Percentiles rank a stretch among this genome's conserved stretches.
Conservation (phyloP, 768 basidiomycete species). For the Russula vinacea region DNA sequence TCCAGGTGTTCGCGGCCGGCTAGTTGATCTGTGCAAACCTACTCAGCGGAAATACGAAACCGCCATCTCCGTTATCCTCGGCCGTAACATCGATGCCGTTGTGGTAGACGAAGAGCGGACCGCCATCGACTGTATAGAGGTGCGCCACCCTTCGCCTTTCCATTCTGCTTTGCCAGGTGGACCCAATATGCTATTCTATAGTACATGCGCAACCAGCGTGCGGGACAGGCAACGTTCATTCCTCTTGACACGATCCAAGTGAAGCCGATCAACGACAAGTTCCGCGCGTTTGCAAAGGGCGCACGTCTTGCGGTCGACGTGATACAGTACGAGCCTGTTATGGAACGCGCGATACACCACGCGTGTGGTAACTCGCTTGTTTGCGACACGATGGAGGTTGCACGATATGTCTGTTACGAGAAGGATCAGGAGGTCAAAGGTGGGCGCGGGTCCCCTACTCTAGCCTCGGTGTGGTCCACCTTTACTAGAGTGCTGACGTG, state of each 20-base stretch:
- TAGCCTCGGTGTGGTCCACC: neutral
- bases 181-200: slow-evolving; percentile 34
- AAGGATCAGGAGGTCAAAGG: slow-evolving; percentile 97
- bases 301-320: slow-evolving; percentile 61
- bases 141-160: slow-evolving; percentile 34
- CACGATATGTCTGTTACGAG: slow-evolving; percentile 86
- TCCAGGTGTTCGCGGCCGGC: slow-evolving; percentile 84
- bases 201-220: slow-evolving; percentile 94
- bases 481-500: neutral
- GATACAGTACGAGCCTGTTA: slow-evolving; percentile 61
- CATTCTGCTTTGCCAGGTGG: neutral
- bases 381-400: slow-evolving; percentile 94
- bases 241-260: slow-evolving; percentile 97
- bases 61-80: slow-evolving; percentile 88
- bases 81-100: slow-evolving; percentile 91
- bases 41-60: slow-evolving; percentile 88
- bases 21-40: slow-evolving; percentile 93
- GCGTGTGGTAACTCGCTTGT: slow-evolving; percentile 94
- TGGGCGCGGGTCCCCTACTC: slow-evolving; percentile 36
- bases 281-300: slow-evolving; percentile 83
- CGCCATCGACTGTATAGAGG: slow-evolving; percentile 97
- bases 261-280: slow-evolving; percentile 92
- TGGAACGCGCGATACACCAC: slow-evolving; percentile 94
- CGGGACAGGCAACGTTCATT: slow-evolving; percentile 95
- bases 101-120: slow-evolving; percentile 97